A percentile compares a stretch with the other conserved stretches of the same genome.
Conservation (phyloP, 345 rosid species). For the Diplotaxis tenuifolia region DNA sequence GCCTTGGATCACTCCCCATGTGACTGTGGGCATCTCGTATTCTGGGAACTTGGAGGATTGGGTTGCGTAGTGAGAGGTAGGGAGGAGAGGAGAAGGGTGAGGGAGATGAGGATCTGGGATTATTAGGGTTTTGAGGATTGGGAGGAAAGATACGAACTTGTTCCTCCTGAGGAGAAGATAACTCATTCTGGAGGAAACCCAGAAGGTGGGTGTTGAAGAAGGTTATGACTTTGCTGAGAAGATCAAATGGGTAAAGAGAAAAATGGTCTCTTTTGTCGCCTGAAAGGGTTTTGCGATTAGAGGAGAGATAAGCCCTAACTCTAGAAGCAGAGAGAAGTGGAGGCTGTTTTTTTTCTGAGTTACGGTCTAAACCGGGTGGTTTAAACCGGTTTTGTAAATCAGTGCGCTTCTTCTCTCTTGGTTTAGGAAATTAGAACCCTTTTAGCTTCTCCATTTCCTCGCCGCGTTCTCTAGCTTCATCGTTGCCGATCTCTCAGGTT, state of each 20-base stretch:
- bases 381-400: not conserved
- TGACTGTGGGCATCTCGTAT: conserved; percentile 93
- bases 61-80: conserved; percentile 46
- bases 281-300: conserved; percentile 17
- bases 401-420: not conserved
- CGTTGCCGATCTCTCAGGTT: conserved; percentile 16
- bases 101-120: conserved; percentile 27
- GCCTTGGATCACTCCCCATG: conserved; percentile 93
- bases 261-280: conserved; percentile 12
- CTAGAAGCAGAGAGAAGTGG: not conserved
- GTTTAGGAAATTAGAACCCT: not conserved
- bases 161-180: conserved; percentile 34
- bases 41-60: conserved; percentile 73
- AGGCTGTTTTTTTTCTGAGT: not conserved
- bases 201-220: not conserved
- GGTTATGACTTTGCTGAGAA: conserved; percentile 2
- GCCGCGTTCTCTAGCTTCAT: conserved; percentile 8
- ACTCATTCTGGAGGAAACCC: conserved; percentile 36
- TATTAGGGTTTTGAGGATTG: conserved; percentile 32
- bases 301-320: conserved; percentile 22
- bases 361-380: not conserved
- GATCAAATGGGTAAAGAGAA: not conserved
- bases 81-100: conserved; percentile 25
- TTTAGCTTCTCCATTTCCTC: not conserved
- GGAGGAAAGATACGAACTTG: conserved; percentile 32